Conservation (phyloP, 306 rosid species). For the Sechiopsis laciniata region DNA sequence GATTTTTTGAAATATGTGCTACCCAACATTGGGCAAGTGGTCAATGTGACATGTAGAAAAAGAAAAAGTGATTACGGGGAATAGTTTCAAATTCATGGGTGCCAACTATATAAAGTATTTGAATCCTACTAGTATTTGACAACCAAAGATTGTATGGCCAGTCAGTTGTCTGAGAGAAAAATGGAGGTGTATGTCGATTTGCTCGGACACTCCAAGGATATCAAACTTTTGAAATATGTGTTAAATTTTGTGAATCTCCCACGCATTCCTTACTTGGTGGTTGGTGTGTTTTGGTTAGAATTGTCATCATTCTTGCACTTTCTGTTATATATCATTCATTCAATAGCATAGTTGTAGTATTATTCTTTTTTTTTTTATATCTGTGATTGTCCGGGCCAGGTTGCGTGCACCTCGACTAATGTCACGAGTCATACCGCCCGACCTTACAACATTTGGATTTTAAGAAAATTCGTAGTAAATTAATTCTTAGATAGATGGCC, state of each 20-base stretch:
- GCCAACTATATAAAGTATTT: background rate
- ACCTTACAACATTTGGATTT: too few species aligned
- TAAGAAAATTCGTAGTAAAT: too few species aligned
- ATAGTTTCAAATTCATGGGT: background rate
- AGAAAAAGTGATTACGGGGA: background rate
- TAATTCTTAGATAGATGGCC: too few species aligned
- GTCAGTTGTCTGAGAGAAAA: too few species aligned
- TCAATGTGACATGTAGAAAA: background rate
- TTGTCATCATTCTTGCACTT: conserved; percentile 10
- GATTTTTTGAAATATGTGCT: background rate
- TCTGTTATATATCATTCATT: background rate
- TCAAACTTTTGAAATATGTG: background rate
- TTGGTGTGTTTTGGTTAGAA: background rate
- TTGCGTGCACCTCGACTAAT: too few species aligned
- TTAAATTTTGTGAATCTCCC: background rate
- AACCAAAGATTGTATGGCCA: background rate
- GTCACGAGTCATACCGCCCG: too few species aligned
- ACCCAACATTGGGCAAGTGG: background rate
- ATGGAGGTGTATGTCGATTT: background rate
- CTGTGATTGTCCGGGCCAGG: too few species aligned
- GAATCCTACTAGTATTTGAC: background rate
- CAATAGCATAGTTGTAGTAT: background rate
- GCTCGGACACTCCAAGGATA: background rate
- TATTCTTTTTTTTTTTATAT: too few species aligned
- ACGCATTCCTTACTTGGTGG: background rate